Percentiles rank a stretch among this genome's conserved stretches.
These are phyloP conservation scores for Rubus parviflorus DNA, from an alignment of 306 rosid species.

Conservation along the genomic window DNA sequence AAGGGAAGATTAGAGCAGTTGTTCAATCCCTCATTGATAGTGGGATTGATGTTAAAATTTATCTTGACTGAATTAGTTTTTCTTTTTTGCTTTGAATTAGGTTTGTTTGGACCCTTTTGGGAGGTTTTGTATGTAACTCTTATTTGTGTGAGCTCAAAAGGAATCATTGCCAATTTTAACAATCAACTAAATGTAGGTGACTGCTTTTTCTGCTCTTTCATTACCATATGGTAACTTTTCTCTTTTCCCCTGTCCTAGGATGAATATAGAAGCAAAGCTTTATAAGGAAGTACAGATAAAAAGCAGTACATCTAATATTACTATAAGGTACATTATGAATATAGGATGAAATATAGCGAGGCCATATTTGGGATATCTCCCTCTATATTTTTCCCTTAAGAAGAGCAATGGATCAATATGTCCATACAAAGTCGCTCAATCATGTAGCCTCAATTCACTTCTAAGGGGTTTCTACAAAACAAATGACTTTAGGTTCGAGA, in stretches of 20 bases:
- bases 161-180: neutral
- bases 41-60: constrained; percentile 87
- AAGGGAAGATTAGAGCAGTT: constrained; percentile 95
- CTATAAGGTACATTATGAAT: no score
- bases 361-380: no score
- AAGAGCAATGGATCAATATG: no score
- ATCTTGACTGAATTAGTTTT: constrained; percentile 57
- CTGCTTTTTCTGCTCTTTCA: neutral
- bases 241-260: neutral
- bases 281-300: no score
- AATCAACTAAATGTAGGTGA: neutral
- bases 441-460: no score
- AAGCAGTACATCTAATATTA: no score
- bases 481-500: no score
- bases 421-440: no score
- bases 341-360: no score
- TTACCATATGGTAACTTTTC: neutral
- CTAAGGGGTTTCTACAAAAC: no score
- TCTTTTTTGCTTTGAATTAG: neutral
- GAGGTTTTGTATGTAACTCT: constrained; percentile 13
- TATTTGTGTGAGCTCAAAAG: neutral
- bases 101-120: neutral
- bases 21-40: constrained; percentile 92
- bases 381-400: no score
- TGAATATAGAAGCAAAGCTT: neutral